Conservation (phyloP, 129 eudicot genomes). For the Silybum marianum region DNA sequence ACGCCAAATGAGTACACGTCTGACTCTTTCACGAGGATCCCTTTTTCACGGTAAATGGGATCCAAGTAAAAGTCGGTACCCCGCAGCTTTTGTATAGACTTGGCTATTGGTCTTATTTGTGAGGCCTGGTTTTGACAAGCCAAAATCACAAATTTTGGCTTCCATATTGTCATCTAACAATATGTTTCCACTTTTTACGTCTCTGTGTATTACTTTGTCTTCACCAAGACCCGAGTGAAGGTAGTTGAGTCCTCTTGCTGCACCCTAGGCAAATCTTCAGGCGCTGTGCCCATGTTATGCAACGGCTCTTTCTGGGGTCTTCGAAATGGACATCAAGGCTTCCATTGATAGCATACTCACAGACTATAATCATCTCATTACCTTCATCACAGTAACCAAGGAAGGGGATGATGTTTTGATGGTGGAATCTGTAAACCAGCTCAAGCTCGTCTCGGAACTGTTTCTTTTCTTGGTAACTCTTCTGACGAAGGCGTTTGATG, state of each 20-base stretch:
- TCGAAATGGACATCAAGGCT: conserved; percentile 13
- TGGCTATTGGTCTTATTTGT: not conserved
- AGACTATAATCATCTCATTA: not conserved
- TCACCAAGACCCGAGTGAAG: not conserved
- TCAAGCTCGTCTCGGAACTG: not conserved
- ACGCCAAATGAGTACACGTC: conserved; percentile 12
- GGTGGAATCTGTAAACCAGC: not conserved
- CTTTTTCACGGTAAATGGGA: not conserved
- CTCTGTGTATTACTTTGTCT: not conserved
- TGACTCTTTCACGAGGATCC: not conserved
- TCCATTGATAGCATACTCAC: not conserved
- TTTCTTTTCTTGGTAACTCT: not conserved
- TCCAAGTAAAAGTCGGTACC: not conserved
- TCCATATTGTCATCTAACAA: not conserved
- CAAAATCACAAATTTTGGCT: not conserved
- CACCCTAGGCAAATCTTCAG: too few relatives aligned
- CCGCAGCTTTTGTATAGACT: not conserved
- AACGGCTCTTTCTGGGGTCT: not conserved
- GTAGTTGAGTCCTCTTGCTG: conserved; percentile 3
- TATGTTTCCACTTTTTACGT: not conserved
- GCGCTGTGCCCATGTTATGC: not conserved
- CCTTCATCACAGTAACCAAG: conserved; percentile 15
- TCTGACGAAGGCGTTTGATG: not conserved
- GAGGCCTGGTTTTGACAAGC: not conserved
- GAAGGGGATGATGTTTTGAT: conserved; percentile 19